These are phyloP conservation scores for Saussurea involucrata DNA, from an alignment of 129 eudicot genomes.

Conservation along the genomic window DNA sequence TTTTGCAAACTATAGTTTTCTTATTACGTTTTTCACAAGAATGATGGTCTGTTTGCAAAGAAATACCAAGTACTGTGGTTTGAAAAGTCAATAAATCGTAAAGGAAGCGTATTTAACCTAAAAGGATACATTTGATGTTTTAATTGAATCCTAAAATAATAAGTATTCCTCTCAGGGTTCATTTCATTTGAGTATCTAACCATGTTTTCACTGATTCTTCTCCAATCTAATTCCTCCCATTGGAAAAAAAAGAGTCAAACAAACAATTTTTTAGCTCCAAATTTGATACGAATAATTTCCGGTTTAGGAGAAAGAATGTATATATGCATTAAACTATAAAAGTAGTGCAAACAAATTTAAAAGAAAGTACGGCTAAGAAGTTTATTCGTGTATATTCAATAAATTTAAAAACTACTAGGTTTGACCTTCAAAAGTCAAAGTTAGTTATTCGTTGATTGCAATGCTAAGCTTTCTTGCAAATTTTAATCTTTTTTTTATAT, in stretches of 20 bases:
- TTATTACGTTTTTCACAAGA: not conserved
- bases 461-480: not conserved
- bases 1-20: not conserved
- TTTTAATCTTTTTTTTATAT: not conserved
- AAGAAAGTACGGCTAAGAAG: not conserved
- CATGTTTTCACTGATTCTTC: not conserved
- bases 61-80: not conserved
- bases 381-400: not conserved
- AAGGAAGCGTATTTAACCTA: not conserved
- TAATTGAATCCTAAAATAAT: not conserved
- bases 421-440: slow-evolving; percentile 12
- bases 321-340: not conserved
- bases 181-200: not conserved
- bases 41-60: not conserved
- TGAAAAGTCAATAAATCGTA: not conserved
- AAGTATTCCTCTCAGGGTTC: not conserved
- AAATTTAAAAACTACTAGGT: not conserved
- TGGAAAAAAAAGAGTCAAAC: not conserved
- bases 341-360: not conserved
- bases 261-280: not conserved
- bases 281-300: not conserved
- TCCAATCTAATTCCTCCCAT: not conserved
- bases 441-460: not conserved
- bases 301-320: not conserved
- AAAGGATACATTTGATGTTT: not conserved